Evolutionary conservation across 305 asterid species (phyloP), one percentile per base, ranked within the genome.

Genomic region (Solanum hybrid): DNA sequence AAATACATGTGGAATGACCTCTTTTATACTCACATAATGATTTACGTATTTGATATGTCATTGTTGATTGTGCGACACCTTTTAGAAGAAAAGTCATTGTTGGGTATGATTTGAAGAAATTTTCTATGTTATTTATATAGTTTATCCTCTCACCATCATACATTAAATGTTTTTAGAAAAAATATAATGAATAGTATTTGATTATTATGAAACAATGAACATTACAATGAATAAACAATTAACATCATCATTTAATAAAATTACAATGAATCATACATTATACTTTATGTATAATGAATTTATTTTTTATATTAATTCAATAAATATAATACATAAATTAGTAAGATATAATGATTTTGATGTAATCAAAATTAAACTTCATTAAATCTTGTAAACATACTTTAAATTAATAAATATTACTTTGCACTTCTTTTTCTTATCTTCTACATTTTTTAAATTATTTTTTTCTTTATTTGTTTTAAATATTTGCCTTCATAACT

Each of bases 31-130:
- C 9, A 26, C 34, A 26, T 67, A 67, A 67, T 67, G 12, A 0
- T 61, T 61, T 20, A 61, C 5, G 0, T 61, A 61, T 67, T 67
- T 67, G 31, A 67, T n/a, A 10, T n/a, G 16, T 67, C 26, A 12
- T 26, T 26, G 0, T 71, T 71, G 9, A 26, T 26, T 26, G 11
- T 71, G 35, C 26, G 22, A 26, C 10, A 73, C 35, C 16, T 28
- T 28, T 28, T 73, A 12, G 0, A 37, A 18, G 8, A 81, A 29
- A 82, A 82, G 94, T 81, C 22, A 57, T 67, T 2, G 94, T 95
- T 76, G 26, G 14, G 40, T 8, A 8, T 36, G 26, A 10, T 76
- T 76, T 76, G 16, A 0, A 1, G 82, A 76, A 76, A 8, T 76
- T 33, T 33, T 76, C 2, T 16, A 1, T 33, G 82, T 18, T 33